These are phyloP conservation scores for Colletotrichum tamarilloi DNA, from an alignment of 2,329 filamentous ascomycete species.

Conservation along the genomic window DNA sequence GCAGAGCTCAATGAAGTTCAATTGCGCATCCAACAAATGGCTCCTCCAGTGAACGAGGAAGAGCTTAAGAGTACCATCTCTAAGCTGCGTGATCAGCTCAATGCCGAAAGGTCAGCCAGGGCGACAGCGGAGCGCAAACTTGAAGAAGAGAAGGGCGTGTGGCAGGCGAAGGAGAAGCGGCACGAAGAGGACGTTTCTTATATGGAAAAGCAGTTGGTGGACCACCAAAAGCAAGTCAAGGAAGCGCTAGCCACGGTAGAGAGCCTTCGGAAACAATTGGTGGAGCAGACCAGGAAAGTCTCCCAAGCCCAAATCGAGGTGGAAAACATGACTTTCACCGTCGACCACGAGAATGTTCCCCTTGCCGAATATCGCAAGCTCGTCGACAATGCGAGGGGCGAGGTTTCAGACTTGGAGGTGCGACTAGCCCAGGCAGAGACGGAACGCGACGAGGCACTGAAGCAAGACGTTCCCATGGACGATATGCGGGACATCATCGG, in stretches of 20 bases:
- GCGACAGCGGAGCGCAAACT: not conserved
- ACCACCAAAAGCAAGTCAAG: not conserved
- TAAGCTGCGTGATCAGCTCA: not conserved
- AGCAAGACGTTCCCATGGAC: not conserved
- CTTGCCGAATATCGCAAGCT: constrained; percentile 10
- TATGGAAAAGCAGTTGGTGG: not conserved
- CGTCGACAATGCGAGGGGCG: constrained; percentile 20
- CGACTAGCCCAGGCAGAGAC: not conserved
- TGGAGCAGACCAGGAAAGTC: not conserved
- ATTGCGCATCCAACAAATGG: not conserved
- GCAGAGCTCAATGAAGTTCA: not conserved
- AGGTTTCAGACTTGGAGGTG: not conserved
- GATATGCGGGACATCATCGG: not conserved
- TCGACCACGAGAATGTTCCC: constrained; percentile 4
- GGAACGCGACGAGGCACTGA: not conserved
- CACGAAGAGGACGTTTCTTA: not conserved
- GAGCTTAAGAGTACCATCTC: not conserved
- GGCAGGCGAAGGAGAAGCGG: not conserved
- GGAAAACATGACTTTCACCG: not conserved
- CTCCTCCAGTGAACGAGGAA: not conserved
- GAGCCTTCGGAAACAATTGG: not conserved
- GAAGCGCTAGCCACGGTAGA: not conserved
- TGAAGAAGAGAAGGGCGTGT: not conserved
- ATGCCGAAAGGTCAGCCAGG: not conserved
- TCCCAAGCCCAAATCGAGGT: not conserved